Base-by-base conservation (phyloP, 306 rosid species). In the Castanea sativa region DNA sequence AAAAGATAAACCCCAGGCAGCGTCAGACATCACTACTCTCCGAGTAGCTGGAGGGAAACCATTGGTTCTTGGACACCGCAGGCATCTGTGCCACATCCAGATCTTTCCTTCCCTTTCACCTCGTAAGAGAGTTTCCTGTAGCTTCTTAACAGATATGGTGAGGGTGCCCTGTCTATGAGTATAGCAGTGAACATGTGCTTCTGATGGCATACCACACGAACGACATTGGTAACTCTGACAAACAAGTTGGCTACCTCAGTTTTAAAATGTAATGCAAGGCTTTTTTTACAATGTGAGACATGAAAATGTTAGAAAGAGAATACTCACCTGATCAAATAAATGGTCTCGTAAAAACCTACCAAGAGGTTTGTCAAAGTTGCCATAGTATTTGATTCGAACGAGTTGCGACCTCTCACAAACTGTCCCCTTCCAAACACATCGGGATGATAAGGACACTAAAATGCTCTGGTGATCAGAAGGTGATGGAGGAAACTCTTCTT, bases 81-180 rank as follows among this genome's bases (percentile, higher is more conserved):
- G 73, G 88, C 99, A 96, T 79, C 99, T 89, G 68, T 96, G 99
- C 99, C 99, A 96, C 98, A 96, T 96, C 99, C 99, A 96, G 78
- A 96, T 93, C 86, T 90, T 96, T 57, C 97, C 98, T 29, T 96
- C 99, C 88, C 81, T 89, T 87, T 96, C 98, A 51, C 99, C 99
- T 5, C 91, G 96, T 69, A 96, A 88, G 81, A 89, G 81, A 80
- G 89, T 82, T 83, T 88, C 96, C 0, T 89, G 82, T 57, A 95
- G 84, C 81, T 83, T 96, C 88, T 90, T 96, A 79, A 93, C 98
- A 15, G 98, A 90, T 87, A 96, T 96, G 57, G 99, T 96, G 57
- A 96, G 97, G 15, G 97, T 93, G 78, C 99, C 99, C 85, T 93
- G 99, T 18, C 89, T 88, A 89, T 96, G 99, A 49, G 98, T 93